Percentiles rank a stretch among this genome's conserved stretches.
Conservation (phyloP, 2,329 filamentous ascomycete genomes). For the Parascedosporium putredinis region DNA sequence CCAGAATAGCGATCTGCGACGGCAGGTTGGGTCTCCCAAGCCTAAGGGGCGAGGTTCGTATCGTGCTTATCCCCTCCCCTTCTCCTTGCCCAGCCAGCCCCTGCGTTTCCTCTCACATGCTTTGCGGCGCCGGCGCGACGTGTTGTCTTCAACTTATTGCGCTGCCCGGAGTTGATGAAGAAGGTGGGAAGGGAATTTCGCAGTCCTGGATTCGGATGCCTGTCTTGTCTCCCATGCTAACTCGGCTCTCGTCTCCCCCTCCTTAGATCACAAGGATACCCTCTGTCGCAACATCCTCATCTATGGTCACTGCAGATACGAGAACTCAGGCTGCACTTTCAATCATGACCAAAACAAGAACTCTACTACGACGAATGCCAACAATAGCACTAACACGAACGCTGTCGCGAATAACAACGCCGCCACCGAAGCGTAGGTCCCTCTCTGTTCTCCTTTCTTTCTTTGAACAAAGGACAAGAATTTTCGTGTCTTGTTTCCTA, state of each 20-base stretch:
- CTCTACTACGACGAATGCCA: constrained; percentile 15
- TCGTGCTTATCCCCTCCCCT: background rate
- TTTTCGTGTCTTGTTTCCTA: no score
- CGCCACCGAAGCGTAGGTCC: constrained; percentile 1
- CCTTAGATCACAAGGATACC: constrained; percentile 71
- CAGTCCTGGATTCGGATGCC: no score
- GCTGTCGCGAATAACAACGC: constrained; percentile 8
- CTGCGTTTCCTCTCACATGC: constrained; percentile 7
- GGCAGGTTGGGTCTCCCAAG: constrained; percentile 45
- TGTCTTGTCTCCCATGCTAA: no score
- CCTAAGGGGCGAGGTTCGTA: constrained; percentile 46
- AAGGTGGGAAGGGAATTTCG: no score
- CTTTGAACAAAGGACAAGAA: no score
- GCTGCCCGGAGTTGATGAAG: no score
- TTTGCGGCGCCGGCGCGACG: constrained; percentile 8
- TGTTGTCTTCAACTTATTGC: no score
- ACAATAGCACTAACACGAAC: constrained; percentile 6
- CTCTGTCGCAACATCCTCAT: constrained; percentile 88
- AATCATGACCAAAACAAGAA: constrained; percentile 69
- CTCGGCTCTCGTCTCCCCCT: constrained; percentile 10
- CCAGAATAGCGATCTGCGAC: constrained; percentile 29
- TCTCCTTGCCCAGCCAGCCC: no score
- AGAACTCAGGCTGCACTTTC: constrained; percentile 84
- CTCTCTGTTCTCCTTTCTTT: background rate
- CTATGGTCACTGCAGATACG: constrained; percentile 85